Conservation (phyloP, 768 basidiomycete genomes). For the Rhizopogon sp. region DNA sequence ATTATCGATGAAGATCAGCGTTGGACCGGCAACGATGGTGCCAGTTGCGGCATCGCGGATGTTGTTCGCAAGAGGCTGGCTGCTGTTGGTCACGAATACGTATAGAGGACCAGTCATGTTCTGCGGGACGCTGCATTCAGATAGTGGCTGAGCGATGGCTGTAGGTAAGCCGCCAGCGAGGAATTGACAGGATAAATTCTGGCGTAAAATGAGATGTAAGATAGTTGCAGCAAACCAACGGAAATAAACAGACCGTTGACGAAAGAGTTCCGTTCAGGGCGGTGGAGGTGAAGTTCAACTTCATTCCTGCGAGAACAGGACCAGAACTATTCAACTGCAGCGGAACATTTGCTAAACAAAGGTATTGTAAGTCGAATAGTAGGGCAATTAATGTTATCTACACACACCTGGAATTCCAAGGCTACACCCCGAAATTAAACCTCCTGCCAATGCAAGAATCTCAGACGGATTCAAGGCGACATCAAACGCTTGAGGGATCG, state of each 20-base stretch:
- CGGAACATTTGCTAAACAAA: slow-evolving; percentile 46
- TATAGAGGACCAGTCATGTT: slow-evolving; percentile 73
- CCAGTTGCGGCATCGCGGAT: slow-evolving; percentile 27
- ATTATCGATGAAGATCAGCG: slow-evolving; percentile 62
- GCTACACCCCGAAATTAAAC: slow-evolving; percentile 68
- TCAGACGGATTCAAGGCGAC: slow-evolving; percentile 64
- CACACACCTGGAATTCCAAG: slow-evolving; percentile 49
- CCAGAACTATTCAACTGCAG: slow-evolving; percentile 63
- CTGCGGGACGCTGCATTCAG: slow-evolving; percentile 56
- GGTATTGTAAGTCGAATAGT: neutral
- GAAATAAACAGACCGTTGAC: slow-evolving; percentile 30
- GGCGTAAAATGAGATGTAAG: slow-evolving; percentile 6
- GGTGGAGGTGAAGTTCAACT: slow-evolving; percentile 53
- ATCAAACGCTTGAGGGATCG: slow-evolving; percentile 70
- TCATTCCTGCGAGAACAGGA: slow-evolving; percentile 50
- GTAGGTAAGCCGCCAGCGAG: slow-evolving; percentile 54
- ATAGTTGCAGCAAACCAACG: neutral
- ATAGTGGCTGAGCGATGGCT: slow-evolving; percentile 55
- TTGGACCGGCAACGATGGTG: slow-evolving; percentile 59
- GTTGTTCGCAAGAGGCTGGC: slow-evolving; percentile 60
- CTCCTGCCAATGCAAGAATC: slow-evolving; percentile 62
- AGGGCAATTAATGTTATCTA: neutral
- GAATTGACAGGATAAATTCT: slow-evolving; percentile 74
- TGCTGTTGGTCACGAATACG: slow-evolving; percentile 61
- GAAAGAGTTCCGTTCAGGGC: slow-evolving; percentile 49